Base-by-base conservation (phyloP, 169 alveolate genomes). In the Plasmodium vivax region DNA sequence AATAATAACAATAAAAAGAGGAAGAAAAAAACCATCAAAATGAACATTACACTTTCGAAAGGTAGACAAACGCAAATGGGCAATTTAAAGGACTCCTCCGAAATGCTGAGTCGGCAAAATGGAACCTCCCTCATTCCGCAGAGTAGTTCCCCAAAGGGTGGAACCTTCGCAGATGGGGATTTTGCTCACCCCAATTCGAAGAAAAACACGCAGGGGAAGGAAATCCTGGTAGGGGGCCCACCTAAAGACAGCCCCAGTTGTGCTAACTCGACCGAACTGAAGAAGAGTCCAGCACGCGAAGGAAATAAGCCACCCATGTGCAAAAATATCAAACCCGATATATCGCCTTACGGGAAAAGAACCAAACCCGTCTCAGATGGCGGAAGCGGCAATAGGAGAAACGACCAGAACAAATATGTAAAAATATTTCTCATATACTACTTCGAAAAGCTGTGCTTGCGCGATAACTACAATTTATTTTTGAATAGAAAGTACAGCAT, bases 401-500 rank as follows among this genome's bases (percentile, higher is more conserved):
- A 38, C 8, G 75, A 14, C 47, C 43, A 84, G 19, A 71, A 38
- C 56, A 84, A 71, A 3, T 71, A 71, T 27, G 19, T 23, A 27
- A 41, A 84, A 36, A 84, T 41, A 84, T 75, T 73, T 74, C 79
- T 73, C 27, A 32, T 85, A 10, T 23, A 74, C 68, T 34, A 85
- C 81, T 85, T 85, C 51, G 93, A 85, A 23, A 85, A 85, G 32
- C 23, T 47, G 19, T 85, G 93, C 62, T 85, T 74, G 30, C n/a
- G 30, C 14, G 45, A 85, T 12, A 45, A 74, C 56, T 51, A 75
- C 62, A 85, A 85, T 85, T 47, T 85, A 85, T 85, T 85, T 85
- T 45, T 74, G 30, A 74, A 85, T 41, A 85, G 54, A 75, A 74
- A 85, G 23, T 85, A 62, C 38, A 85, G 93, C 62, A 85, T 74